These are phyloP conservation scores for Arthrobotrys musiformis DNA, from an alignment of 2,329 filamentous ascomycete genomes.

Conservation along the genomic window DNA sequence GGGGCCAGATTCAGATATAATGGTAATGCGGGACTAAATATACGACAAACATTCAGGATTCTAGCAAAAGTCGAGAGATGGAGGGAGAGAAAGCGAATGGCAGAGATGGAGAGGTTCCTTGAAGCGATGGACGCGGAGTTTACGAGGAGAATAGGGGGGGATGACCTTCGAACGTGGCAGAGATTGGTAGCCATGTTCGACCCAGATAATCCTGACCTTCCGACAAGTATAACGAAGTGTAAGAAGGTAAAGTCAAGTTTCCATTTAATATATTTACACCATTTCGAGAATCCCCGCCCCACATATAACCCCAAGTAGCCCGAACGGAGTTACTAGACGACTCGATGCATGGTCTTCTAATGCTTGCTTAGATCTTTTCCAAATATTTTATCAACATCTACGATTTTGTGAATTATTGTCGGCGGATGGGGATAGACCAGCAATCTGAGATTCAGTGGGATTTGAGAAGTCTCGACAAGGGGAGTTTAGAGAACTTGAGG, in stretches of 20 bases:
- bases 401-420: constrained; percentile 23
- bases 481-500: constrained; percentile 14
- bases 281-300: not conserved
- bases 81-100: not conserved
- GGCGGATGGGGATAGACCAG: not conserved
- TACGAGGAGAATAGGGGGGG: constrained; percentile 9
- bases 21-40: not conserved
- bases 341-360: not conserved
- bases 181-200: constrained; percentile 7
- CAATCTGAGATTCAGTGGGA: not conserved
- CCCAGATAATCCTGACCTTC: not conserved
- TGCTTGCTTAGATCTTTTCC: not conserved
- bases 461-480: constrained; percentile 3
- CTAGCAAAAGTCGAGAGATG: constrained; percentile 3
- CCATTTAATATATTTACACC: not conserved
- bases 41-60: not conserved
- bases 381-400: constrained; percentile 24
- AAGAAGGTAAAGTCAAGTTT: constrained; percentile 12
- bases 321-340: not conserved
- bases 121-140: constrained; percentile 18
- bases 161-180: constrained; percentile 16
- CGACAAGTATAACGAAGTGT: constrained; percentile 6
- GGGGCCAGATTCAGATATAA: constrained; percentile 13
- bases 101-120: constrained; percentile 10
- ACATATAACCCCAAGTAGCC: not conserved